Conservation (phyloP, 2,329 filamentous ascomycete genomes). For the Xylariaceae sp. region DNA sequence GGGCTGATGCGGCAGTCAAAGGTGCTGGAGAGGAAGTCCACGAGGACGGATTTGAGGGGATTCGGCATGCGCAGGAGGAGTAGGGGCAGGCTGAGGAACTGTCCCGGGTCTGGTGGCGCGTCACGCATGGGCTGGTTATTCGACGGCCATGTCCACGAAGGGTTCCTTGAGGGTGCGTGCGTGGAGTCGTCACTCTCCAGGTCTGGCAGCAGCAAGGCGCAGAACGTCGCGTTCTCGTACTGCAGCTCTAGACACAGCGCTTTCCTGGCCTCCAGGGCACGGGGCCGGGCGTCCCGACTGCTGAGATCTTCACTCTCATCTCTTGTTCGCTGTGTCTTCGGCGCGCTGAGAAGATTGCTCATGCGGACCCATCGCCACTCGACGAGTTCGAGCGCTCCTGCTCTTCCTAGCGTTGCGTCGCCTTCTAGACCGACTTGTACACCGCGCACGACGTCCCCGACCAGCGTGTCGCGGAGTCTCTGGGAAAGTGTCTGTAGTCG, state of each 20-base stretch:
- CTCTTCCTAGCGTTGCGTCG: constrained; percentile 33
- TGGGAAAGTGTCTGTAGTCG: constrained; percentile 41
- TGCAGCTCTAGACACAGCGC: constrained; percentile 42
- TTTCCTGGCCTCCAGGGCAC: neutral
- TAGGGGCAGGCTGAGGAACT: constrained; percentile 46
- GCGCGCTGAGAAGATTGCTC: constrained; percentile 19
- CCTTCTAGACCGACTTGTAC: constrained; percentile 44
- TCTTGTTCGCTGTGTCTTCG: constrained; percentile 1
- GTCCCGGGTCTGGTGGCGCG: neutral
- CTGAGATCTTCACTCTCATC: constrained; percentile 13
- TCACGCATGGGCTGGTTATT: neutral
- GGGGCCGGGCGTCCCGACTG: constrained; percentile 3
- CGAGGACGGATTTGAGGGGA: constrained; percentile 43
- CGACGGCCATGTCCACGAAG: constrained; percentile 17
- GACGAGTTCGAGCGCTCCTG: constrained; percentile 43
- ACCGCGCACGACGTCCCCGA: constrained; percentile 57
- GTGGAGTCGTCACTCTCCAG: constrained; percentile 6
- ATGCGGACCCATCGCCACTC: constrained; percentile 42
- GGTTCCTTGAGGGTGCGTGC: neutral
- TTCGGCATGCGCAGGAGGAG: constrained; percentile 53
- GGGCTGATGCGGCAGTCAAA: constrained; percentile 55
- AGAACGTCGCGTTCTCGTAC: constrained; percentile 50
- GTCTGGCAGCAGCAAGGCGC: constrained; percentile 45
- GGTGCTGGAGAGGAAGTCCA: constrained; percentile 47
- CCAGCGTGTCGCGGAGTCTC: constrained; percentile 49